These are phyloP conservation scores for Neospora caninum DNA, from an alignment of 169 alveolate genomes.

Conservation along the genomic window DNA sequence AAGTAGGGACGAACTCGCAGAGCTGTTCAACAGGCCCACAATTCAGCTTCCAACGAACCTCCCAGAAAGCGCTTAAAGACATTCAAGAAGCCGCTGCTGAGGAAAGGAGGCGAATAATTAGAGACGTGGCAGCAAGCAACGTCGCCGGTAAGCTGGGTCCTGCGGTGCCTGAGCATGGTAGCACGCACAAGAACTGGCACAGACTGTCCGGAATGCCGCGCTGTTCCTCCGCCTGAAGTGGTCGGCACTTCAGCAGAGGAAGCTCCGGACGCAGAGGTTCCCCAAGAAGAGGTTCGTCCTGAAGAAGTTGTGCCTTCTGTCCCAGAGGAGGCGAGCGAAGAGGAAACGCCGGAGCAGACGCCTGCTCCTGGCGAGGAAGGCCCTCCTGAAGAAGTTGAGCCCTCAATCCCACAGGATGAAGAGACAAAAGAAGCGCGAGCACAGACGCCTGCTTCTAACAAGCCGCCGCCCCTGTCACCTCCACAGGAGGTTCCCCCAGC, in stretches of 20 bases:
- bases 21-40: neutral
- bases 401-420: neutral
- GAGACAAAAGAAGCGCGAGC: neutral
- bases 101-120: neutral
- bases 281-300: neutral
- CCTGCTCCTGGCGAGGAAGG: neutral
- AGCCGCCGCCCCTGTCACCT: no score
- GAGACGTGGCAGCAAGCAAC: neutral
- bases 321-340: neutral
- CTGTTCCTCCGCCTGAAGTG: neutral
- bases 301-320: neutral
- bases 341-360: neutral
- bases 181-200: neutral
- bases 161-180: neutral
- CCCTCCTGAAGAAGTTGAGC: neutral
- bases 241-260: neutral
- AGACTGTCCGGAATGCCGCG: constrained; percentile 26
- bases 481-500: neutral
- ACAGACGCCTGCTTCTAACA: neutral
- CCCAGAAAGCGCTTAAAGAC: constrained; percentile 5
- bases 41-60: neutral
- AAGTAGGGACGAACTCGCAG: neutral
- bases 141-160: neutral
- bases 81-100: neutral
- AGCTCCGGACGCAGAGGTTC: neutral